Conservation (phyloP, 495 filamentous ascomycete species). For the Penicillium taxi region DNA sequence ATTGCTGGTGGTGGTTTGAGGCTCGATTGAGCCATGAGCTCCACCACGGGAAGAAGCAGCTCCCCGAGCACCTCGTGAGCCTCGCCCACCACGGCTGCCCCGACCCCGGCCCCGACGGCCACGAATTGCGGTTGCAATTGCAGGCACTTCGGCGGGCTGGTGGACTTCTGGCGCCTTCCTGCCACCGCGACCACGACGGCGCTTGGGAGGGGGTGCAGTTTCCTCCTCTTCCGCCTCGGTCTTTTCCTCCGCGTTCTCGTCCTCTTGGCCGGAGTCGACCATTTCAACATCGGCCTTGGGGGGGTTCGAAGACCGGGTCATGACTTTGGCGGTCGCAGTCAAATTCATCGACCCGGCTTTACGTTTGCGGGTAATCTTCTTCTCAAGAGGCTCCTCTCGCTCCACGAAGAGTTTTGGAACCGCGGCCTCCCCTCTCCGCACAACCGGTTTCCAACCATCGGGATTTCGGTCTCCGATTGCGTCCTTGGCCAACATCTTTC, state of each 20-base stretch:
- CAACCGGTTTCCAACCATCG: constrained; percentile 31
- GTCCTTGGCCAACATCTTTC: constrained; percentile 33
- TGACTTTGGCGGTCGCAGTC: too few relatives aligned
- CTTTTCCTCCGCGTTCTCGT: not conserved
- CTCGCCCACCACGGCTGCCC: too few relatives aligned
- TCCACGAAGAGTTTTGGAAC: constrained; percentile 40
- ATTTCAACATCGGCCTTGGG: constrained; percentile 26
- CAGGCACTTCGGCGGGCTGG: constrained; percentile 14
- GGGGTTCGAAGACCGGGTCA: too few relatives aligned
- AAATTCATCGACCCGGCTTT: constrained; percentile 38
- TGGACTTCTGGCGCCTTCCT: constrained; percentile 20
- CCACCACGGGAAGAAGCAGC: too few relatives aligned
- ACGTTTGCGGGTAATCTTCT: constrained; percentile 43
- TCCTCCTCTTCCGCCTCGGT: constrained; percentile 26
- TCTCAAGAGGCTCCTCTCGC: constrained; percentile 42
- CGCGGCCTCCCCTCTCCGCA: constrained; percentile 27
- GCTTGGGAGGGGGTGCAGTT: constrained; percentile 24
- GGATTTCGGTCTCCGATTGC: constrained; percentile 30
- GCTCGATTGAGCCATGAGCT: too few relatives aligned
- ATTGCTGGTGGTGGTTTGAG: constrained; percentile 7
- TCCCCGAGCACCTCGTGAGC: too few relatives aligned
- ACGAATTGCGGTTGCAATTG: constrained; percentile 40
- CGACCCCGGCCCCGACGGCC: constrained; percentile 39
- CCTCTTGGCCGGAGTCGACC: too few relatives aligned
- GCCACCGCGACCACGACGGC: constrained; percentile 23